Base-by-base conservation (phyloP, 2,329 filamentous ascomycete genomes). In the Myriosclerotinia duriaeana region DNA sequence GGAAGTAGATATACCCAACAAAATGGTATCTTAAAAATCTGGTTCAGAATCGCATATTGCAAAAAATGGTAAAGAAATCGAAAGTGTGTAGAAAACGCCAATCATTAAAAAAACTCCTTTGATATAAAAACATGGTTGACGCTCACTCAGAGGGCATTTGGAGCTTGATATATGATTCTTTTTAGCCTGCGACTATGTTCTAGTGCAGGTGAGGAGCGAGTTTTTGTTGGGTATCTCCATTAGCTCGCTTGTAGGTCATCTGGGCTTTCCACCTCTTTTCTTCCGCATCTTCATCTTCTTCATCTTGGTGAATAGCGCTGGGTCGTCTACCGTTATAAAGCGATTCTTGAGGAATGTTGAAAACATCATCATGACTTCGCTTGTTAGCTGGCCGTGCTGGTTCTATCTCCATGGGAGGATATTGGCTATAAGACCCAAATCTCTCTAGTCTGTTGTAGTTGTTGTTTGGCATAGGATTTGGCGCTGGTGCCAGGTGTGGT, bases 261-360 rank as follows among this genome's bases (percentile, higher is more conserved):
- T 38, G 15, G 4, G 66, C 42, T 62, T 5, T 65, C 59, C 5
- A 68, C 65, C 3, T 75, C 20, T 50, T 12, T 17, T 60, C 71
- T 5, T 72, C 72, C n/a, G 71, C 63, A 48, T 48, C 20, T n/a
- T 46, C 44, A 17, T 73, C 69, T 22, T 67, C 59, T 30, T 62
- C 48, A 15, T 67, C 66, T 15, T 70, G 72, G 65, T 71, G 74
- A 69, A 53, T 66, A 46, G 36, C 78, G 72, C 44, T 71, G 64
- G 80, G 80, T 38, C 80, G 78, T 76, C 78, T 78, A 62, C 80
- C 79, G 68, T 82, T 80, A 68, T 78, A 74, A 38, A 82, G 76
- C 1, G 78, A 73, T 53, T 78, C 75, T 4, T 77, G 75, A 54
- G 63, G 53, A 4, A 64, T 36, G 46, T 50, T 65, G 66, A 76